These are phyloP conservation scores for Sugiyamaella americana DNA, from an alignment of 805 yeast genomes.

Conservation along the genomic window DNA sequence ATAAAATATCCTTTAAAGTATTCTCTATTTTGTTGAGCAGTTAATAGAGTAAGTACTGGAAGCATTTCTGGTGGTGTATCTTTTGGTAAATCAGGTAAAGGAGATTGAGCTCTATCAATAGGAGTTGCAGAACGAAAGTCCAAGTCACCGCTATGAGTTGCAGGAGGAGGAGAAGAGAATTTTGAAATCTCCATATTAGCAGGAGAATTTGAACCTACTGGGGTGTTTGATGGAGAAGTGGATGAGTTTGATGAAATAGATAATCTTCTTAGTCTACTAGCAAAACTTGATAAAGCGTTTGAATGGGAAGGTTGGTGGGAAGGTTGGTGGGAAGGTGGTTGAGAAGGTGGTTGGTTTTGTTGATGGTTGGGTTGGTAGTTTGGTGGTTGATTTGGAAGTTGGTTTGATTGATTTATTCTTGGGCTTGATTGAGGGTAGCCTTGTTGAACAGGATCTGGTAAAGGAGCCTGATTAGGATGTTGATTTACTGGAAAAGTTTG, in stretches of 20 bases:
- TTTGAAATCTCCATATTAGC: slow-evolving; percentile 13
- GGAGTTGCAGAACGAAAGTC: background rate
- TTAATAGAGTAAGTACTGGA: slow-evolving; percentile 64
- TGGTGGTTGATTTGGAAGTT: no score
- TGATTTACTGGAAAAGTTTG: slow-evolving; percentile 1
- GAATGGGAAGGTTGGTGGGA: background rate
- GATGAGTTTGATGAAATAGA: slow-evolving; percentile 6
- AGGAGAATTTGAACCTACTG: slow-evolving; percentile 13
- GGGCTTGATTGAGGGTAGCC: no score
- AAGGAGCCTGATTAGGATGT: no score
- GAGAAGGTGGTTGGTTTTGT: background rate
- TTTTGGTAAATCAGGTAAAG: slow-evolving; percentile 21
- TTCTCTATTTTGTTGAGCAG: slow-evolving; percentile 62
- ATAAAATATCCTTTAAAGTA: slow-evolving; percentile 52
- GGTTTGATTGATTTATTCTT: no score
- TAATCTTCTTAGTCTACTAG: slow-evolving; percentile 7
- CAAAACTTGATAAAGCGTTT: background rate
- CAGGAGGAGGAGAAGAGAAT: slow-evolving; percentile 6
- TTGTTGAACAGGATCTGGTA: no score
- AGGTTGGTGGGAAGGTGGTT: background rate
- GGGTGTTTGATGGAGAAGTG: slow-evolving; percentile 5
- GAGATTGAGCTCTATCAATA: background rate
- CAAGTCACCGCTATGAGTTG: background rate
- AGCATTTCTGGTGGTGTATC: slow-evolving; percentile 56
- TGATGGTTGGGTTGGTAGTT: background rate